Conservation (phyloP, 2,329 filamentous ascomycete species). For the Hypomyces rosellus region DNA sequence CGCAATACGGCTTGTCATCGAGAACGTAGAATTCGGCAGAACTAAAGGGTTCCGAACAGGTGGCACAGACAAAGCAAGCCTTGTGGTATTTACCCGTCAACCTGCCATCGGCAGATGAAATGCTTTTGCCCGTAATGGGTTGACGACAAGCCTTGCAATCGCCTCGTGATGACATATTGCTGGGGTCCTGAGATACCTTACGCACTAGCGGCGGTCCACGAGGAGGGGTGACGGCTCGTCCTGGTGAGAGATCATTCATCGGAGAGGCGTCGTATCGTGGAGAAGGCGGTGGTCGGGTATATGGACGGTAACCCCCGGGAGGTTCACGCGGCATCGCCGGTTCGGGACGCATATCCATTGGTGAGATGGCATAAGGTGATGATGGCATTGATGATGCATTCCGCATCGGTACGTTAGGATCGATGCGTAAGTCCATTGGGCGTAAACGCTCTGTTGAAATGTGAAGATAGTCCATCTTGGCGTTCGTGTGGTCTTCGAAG, state of each 20-base stretch:
- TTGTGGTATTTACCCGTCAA: slow-evolving; percentile 93
- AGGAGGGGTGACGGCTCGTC: slow-evolving; percentile 5
- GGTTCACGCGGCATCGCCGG: slow-evolving; percentile 19
- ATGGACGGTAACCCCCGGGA: slow-evolving; percentile 10
- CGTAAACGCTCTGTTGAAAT: slow-evolving; percentile 37
- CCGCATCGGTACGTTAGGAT: slow-evolving; percentile 24
- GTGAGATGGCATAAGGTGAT: slow-evolving; percentile 23
- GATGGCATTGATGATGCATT: slow-evolving; percentile 20
- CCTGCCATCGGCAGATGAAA: slow-evolving; percentile 88
- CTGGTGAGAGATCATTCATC: slow-evolving; percentile 13
- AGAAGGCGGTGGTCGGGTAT: slow-evolving; percentile 11
- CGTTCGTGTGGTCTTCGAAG: slow-evolving; percentile 37
- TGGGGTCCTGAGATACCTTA: slow-evolving; percentile 32
- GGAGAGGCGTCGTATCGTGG: slow-evolving; percentile 7
- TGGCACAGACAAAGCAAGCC: slow-evolving; percentile 85
- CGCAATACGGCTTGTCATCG: slow-evolving; percentile 81
- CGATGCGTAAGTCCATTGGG: slow-evolving; percentile 26
- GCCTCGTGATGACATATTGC: slow-evolving; percentile 51
- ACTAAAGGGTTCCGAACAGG: slow-evolving; percentile 72
- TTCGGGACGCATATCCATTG: slow-evolving; percentile 16
- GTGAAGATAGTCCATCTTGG: slow-evolving; percentile 51
- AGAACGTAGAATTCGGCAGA: slow-evolving; percentile 92
- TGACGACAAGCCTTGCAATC: slow-evolving; percentile 77
- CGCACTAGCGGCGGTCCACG: slow-evolving; percentile 18
- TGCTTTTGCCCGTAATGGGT: slow-evolving; percentile 79